A percentile compares a stretch with the other conserved stretches of the same genome.
These are phyloP conservation scores for Waltergamsia citrina DNA, from an alignment of 2,329 filamentous ascomycete species.

Conservation along the genomic window DNA sequence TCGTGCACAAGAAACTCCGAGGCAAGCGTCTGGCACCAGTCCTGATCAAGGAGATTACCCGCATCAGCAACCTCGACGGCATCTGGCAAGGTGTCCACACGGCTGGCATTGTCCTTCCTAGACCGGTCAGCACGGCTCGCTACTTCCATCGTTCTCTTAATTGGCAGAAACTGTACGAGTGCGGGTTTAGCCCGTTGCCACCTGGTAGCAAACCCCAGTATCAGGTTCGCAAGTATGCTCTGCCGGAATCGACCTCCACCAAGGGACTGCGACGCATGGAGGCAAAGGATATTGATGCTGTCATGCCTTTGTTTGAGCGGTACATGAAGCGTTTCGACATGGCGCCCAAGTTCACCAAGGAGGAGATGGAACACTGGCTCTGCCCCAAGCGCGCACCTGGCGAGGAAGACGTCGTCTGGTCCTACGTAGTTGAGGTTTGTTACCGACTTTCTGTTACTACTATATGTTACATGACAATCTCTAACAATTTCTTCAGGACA, in stretches of 20 bases:
- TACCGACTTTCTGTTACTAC: neutral
- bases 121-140: conserved; percentile 82
- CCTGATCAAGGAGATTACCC: conserved; percentile 95
- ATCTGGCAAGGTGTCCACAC: conserved; percentile 97
- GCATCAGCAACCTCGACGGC: conserved; percentile 75
- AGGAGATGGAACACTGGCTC: conserved; percentile 85
- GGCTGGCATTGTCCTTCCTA: conserved; percentile 82
- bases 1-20: conserved; percentile 95
- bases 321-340: conserved; percentile 78
- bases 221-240: conserved; percentile 77
- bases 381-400: conserved; percentile 52
- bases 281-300: conserved; percentile 65
- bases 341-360: conserved; percentile 68
- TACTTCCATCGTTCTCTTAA: conserved; percentile 93
- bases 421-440: conserved; percentile 86
- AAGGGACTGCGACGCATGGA: conserved; percentile 75
- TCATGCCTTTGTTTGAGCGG: conserved; percentile 63
- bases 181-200: conserved; percentile 87
- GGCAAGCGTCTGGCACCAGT: conserved; percentile 87
- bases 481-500: conserved; percentile 23
- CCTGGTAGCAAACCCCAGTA: conserved; percentile 72
- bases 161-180: conserved; percentile 93
- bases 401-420: conserved; percentile 78
- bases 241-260: conserved; percentile 65
- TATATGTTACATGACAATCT: neutral